phyloP scores from a whole-genome alignment of 1,284 basidiomycete species.

The Hemileia vastatrix region DNA sequence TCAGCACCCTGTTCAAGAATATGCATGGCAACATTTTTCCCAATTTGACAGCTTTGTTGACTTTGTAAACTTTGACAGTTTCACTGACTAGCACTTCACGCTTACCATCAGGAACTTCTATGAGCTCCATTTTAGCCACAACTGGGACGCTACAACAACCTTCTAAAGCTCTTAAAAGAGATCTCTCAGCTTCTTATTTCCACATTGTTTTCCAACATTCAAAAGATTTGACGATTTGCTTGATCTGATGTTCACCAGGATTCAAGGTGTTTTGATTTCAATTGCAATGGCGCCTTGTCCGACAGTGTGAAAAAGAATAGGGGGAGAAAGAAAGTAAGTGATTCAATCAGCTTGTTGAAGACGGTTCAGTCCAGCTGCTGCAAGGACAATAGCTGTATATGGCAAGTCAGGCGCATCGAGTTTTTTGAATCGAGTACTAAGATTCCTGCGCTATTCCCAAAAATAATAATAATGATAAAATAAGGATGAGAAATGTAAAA shows the following conservation, averaged over 20 bases:
- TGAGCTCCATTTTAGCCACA: conserved; percentile 67
- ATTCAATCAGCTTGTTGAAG: conserved; percentile 59
- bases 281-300: conserved; percentile 86
- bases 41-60: conserved; percentile 58
- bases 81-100: conserved; percentile 61
- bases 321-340: conserved; percentile 64
- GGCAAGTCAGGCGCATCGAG: conserved; percentile 75
- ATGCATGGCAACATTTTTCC: conserved; percentile 58
- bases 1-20: conserved; percentile 61
- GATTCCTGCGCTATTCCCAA: conserved; percentile 47
- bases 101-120: conserved; percentile 62
- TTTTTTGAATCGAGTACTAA: conserved; percentile 71
- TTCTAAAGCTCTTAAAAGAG: conserved; percentile 74
- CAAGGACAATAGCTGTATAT: conserved; percentile 82
- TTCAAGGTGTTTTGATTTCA: conserved; percentile 69
- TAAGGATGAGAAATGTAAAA: no score
- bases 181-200: conserved; percentile 71
- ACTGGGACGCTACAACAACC: conserved; percentile 96
- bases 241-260: no score
- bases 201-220: conserved; percentile 68
- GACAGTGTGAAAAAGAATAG: conserved; percentile 75
- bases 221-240: conserved; percentile 57
- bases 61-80: conserved; percentile 51
- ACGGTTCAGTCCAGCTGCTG: conserved; percentile 84
- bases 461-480: neutral